Evolutionary conservation across 2,329 filamentous ascomycete genomes (phyloP).

Genomic region (Remersonia thermophila): DNA sequence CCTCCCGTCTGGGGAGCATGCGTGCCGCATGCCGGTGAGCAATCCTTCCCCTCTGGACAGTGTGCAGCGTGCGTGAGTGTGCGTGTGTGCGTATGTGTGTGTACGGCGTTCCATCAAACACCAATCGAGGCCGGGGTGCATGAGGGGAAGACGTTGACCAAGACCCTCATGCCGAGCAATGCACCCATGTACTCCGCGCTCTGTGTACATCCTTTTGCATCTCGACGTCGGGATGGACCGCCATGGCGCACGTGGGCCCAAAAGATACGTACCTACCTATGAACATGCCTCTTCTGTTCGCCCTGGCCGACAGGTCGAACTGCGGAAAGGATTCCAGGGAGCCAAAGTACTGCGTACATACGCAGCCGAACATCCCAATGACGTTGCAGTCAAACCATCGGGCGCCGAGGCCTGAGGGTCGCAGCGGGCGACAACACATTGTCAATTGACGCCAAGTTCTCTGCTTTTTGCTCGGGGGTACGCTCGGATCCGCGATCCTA

Average conservation of each 20-base stretch:
- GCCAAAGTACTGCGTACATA: no score
- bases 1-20: constrained; percentile 10
- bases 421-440: constrained; percentile 5
- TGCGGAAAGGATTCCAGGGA: constrained; percentile 13
- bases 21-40: constrained; percentile 4
- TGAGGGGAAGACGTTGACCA: constrained; percentile 5
- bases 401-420: constrained; percentile 11
- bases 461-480: no score
- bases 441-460: constrained; percentile 2
- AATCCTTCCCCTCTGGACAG: constrained; percentile 2
- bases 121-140: constrained; percentile 14
- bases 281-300: no score
- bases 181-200: constrained; percentile 2
- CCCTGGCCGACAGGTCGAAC: no score
- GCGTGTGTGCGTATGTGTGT: no score
- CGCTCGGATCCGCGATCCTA: no score
- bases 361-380: constrained; percentile 17
- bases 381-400: constrained; percentile 14
- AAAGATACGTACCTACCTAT: no score
- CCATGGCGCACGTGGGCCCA: constrained; percentile 11
- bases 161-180: not conserved
- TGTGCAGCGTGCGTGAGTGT: no score
- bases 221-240: constrained; percentile 3
- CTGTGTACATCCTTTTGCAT: no score
- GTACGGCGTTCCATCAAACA: constrained; percentile 16